Base-by-base conservation (phyloP, 495 filamentous ascomycete species). In the Aspergillus carlsbadensis region DNA sequence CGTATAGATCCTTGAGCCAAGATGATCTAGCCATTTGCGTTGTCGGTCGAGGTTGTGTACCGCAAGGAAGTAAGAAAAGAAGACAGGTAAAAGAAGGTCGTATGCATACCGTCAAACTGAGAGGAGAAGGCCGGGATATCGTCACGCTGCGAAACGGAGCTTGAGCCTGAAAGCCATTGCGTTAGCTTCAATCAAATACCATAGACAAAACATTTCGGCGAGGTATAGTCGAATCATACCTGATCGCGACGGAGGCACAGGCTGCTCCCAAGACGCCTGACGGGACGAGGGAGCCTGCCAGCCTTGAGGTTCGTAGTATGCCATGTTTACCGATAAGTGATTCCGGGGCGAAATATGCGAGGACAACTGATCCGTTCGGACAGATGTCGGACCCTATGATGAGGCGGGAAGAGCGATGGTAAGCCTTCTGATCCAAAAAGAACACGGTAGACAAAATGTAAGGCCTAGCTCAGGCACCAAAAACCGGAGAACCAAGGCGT, bases 271-370 rank as follows among this genome's bases (percentile, higher is more conserved):
- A 42, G 88, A 83, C 57, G 78, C 74, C 75, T 84, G 82, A 61
- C 86, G 83, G 43, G 81, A 81, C 40, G 78, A 68, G 26, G 81
- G 81, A 42, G 83, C 70, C 59, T 88, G 84, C 90, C 89, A 94
- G 68, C 87, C 82, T 68, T 88, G 85, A 61, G 91, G 83, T 73
- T 95, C 91, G 81, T 96, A 96, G 78, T 93, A 96, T 24, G 90
- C 87, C 90, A 94, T 94, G 67, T 62, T 79, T 63, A 63, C 39
- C 37, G 59, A 64, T 46, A 46, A 35, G 50, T 51, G 26, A 42
- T 21, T 40, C 15, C 42, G 54, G 60, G 52, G 54, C 48, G 54
- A 57, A 59, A 52, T 44, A 56, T 52, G 61, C 66, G 63, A 69
- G 64, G 65, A 65, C 59, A 59, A 49, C 43, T 65, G 60, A 67